Percentiles rank a stretch among this genome's conserved stretches.
phyloP scores from a whole-genome alignment of 2,329 filamentous ascomycete genomes.

The Chaetomium strumarium region DNA sequence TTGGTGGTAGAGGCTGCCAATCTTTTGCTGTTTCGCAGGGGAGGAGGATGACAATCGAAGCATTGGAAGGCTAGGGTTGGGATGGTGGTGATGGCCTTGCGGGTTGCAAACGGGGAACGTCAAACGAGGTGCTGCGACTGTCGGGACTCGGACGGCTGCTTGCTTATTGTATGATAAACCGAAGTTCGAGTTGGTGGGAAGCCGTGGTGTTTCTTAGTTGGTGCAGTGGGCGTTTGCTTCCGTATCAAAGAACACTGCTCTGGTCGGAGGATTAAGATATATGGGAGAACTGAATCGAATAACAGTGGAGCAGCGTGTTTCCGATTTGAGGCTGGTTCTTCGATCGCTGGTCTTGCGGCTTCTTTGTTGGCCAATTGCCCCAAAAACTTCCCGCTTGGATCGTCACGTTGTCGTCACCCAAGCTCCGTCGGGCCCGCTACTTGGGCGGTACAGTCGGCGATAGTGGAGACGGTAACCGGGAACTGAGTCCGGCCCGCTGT shows the following conservation, averaged over 20 bases:
- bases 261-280: constrained; percentile 1
- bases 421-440: not conserved
- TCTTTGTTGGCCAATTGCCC: not conserved
- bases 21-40: constrained; percentile 15
- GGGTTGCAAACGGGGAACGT: not conserved
- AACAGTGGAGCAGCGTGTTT: constrained; percentile 8
- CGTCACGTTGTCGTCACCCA: constrained; percentile 16
- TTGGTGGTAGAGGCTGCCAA: constrained; percentile 9
- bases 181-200: not conserved
- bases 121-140: not conserved
- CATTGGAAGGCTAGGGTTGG: constrained; percentile 18
- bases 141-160: constrained; percentile 7
- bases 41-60: constrained; percentile 14
- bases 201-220: not conserved
- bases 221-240: not conserved
- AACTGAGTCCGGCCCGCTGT: constrained; percentile 3
- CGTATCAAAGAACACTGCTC: no score
- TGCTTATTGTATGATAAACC: constrained; percentile 9
- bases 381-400: not conserved
- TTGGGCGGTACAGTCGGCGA: not conserved
- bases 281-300: constrained; percentile 3
- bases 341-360: not conserved
- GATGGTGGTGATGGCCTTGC: not conserved
- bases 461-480: constrained; percentile 7
- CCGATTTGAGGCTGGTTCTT: not conserved